Base-by-base conservation (phyloP, 2,329 filamentous ascomycete species). In the Nemania sp. region DNA sequence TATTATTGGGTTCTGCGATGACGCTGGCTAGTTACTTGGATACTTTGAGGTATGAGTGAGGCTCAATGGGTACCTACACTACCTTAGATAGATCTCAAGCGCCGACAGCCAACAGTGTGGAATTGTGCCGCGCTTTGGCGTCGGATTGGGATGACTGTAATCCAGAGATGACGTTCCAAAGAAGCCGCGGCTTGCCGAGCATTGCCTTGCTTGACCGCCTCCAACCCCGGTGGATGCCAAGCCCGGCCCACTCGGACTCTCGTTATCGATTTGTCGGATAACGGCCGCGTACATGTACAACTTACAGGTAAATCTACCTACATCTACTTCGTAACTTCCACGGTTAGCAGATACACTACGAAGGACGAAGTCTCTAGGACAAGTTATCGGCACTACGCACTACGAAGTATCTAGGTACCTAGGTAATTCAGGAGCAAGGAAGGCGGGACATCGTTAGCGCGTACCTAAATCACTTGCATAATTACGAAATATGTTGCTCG, bases 161-260 rank as follows among this genome's bases (percentile, higher is more conserved):
- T 29, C 7, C 25, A 7, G 4, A 29, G 25, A 29, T 29, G 25
- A 29, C 25, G 25, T 29, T 29, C 7, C 7, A 29, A n/a, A 21
- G 53, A 47, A 63, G 64, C 70, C 70, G 70, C 18, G 49, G 63
- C 68, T 69, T 70, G 65, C 70, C 70, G 70, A 46, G 42, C 57
- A 67, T 72, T 71, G 65, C 70, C 70, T 66, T 61, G 10, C 21
- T 45, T 67, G 63, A 54, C 69, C 68, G 69, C 29, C 34, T 57
- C 34, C 51, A 65, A 53, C 63, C 63, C 62, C 57, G n/a, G n/a
- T n/a, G n/a, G 25, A 29, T 29, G 25, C 25, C 25, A 29, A 29
- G 25, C 7, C 25, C 7, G 7, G 25, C 25, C 25, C 25, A 29
- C 4, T 29, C 25, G 7, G 7, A 4, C 25, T 29, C 17, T 17